Conservation (phyloP, 2,329 filamentous ascomycete genomes). For the Epichloe coenophiala region DNA sequence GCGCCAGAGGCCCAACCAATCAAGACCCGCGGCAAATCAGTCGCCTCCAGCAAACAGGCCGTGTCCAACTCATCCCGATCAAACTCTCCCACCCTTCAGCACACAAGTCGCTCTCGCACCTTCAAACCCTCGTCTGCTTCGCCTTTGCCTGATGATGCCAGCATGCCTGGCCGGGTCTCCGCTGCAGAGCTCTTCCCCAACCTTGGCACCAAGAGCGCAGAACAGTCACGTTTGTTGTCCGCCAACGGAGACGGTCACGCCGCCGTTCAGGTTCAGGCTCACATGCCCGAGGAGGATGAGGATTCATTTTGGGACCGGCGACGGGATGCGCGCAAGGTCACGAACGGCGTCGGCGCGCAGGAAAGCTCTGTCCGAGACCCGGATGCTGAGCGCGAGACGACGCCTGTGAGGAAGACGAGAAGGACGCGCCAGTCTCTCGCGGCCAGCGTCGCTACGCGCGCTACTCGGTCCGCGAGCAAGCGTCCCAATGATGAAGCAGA, state of each 20-base stretch:
- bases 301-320: slow-evolving; percentile 21
- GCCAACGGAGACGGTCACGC: slow-evolving; percentile 5
- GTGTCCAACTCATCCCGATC: slow-evolving; percentile 24
- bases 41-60: slow-evolving; percentile 23
- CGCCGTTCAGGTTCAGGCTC: slow-evolving; percentile 13
- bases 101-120: slow-evolving; percentile 11
- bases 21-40: slow-evolving; percentile 23
- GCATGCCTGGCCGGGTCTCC: slow-evolving; percentile 27
- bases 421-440: slow-evolving; percentile 23
- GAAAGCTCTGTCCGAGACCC: slow-evolving; percentile 27
- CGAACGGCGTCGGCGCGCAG: slow-evolving; percentile 19
- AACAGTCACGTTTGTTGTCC: background rate
- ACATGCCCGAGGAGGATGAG: slow-evolving; percentile 17
- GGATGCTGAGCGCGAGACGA: slow-evolving; percentile 14
- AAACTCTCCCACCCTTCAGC: slow-evolving; percentile 18
- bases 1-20: slow-evolving; percentile 21
- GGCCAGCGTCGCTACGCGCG: slow-evolving; percentile 23
- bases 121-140: slow-evolving; percentile 11
- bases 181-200: slow-evolving; percentile 20
- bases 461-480: slow-evolving; percentile 39
- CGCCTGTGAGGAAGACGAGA: slow-evolving; percentile 20
- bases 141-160: slow-evolving; percentile 15
- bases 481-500: slow-evolving; percentile 42
- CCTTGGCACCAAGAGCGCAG: slow-evolving; percentile 13
- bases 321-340: slow-evolving; percentile 25